Conservation (phyloP, 2,329 filamentous ascomycete species). For the Phoma sp. region DNA sequence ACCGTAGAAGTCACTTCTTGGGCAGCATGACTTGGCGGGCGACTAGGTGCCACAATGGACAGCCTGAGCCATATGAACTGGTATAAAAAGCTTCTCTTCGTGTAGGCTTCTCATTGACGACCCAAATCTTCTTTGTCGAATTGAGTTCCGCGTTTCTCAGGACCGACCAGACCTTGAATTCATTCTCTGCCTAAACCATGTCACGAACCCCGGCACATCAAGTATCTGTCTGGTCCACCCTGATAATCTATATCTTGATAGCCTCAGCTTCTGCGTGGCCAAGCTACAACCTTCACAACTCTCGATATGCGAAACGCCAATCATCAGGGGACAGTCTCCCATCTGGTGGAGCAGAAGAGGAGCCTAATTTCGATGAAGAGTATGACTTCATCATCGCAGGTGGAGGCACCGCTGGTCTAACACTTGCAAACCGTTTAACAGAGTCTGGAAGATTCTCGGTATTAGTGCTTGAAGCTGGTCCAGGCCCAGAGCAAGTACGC, state of each 20-base stretch:
- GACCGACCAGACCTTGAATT: too few relatives aligned
- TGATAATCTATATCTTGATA: constrained; percentile 11
- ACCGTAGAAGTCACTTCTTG: constrained; percentile 2
- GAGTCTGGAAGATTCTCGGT: constrained; percentile 33
- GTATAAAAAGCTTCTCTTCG: neutral
- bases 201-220: constrained; percentile 6
- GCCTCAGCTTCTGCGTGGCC: constrained; percentile 20
- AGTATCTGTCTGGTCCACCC: constrained; percentile 13
- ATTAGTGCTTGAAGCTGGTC: constrained; percentile 44
- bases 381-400: constrained; percentile 29
- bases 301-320: constrained; percentile 20
- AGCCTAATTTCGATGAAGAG: constrained; percentile 23
- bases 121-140: neutral
- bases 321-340: constrained; percentile 15
- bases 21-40: constrained; percentile 3
- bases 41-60: neutral
- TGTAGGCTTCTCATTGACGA: neutral
- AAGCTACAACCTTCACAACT: constrained; percentile 22
- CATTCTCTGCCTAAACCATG: neutral
- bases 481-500: constrained; percentile 38
- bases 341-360: constrained; percentile 7
- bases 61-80: neutral
- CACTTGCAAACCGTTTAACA: constrained; percentile 33
- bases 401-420: constrained; percentile 35
- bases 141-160: too few relatives aligned